These are phyloP conservation scores for Ceratocystis papillata DNA, from an alignment of 2,329 filamentous ascomycete genomes.

Conservation along the genomic window DNA sequence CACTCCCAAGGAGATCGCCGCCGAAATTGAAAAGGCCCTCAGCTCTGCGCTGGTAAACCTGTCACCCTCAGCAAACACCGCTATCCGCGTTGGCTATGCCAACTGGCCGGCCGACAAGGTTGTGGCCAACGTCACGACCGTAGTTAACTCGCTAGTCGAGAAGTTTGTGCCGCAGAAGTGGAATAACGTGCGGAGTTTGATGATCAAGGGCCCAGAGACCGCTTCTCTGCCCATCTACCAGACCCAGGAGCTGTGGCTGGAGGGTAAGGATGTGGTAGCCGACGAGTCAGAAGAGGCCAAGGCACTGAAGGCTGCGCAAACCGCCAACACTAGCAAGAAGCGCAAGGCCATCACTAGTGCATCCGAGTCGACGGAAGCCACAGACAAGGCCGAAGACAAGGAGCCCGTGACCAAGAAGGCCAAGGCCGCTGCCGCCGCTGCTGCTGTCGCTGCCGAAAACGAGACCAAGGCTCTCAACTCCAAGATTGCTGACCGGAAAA, in stretches of 20 bases:
- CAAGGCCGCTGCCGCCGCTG: constrained; percentile 32
- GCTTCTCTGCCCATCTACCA: constrained; percentile 89
- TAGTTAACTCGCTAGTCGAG: constrained; percentile 57
- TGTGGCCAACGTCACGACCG: constrained; percentile 67
- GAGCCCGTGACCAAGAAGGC: constrained; percentile 33
- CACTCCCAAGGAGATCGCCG: constrained; percentile 55
- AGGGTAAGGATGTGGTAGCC: constrained; percentile 63
- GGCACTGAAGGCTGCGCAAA: constrained; percentile 36
- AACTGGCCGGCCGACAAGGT: constrained; percentile 65
- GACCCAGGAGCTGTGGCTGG: constrained; percentile 81
- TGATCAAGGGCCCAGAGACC: constrained; percentile 84
- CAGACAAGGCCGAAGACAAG: constrained; percentile 28
- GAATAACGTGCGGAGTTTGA: constrained; percentile 72
- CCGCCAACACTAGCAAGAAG: constrained; percentile 49
- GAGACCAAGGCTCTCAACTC: constrained; percentile 46
- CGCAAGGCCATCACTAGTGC: constrained; percentile 38
- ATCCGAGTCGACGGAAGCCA: constrained; percentile 10
- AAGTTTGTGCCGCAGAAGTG: constrained; percentile 78
- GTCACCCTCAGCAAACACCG: constrained; percentile 65
- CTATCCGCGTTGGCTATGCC: constrained; percentile 67
- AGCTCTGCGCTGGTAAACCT: constrained; percentile 70
- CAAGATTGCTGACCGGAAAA: constrained; percentile 50
- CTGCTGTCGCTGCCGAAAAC: constrained; percentile 32
- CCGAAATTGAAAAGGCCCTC: constrained; percentile 70
- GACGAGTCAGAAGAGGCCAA: constrained; percentile 42